Evolutionary conservation across 352 stramenopile genomes (phyloP).

Genomic region (Phytophthora meadii): DNA sequence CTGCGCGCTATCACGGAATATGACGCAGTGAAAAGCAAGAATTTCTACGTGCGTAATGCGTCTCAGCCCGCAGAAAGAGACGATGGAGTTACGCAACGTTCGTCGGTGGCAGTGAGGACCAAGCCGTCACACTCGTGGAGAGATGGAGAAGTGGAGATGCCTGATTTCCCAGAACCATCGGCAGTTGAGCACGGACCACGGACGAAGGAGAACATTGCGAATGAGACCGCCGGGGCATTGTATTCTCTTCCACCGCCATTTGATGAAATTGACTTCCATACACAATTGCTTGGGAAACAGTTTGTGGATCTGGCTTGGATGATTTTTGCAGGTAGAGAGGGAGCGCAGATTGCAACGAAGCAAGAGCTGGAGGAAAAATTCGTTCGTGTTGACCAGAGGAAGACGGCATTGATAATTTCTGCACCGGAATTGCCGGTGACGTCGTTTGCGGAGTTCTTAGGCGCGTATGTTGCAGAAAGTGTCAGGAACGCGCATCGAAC

Average conservation of each 20-base stretch:
- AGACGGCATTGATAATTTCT: slow-evolving; percentile 39
- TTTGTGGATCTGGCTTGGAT: slow-evolving; percentile 71
- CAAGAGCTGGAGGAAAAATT: slow-evolving; percentile 48
- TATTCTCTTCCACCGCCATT: slow-evolving; percentile 33
- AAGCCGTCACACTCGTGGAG: slow-evolving; percentile 79
- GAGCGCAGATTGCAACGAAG: slow-evolving; percentile 36
- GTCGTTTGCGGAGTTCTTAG: slow-evolving; percentile 69
- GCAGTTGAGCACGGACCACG: neutral
- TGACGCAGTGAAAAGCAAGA: slow-evolving; percentile 44
- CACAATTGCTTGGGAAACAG: slow-evolving; percentile 58
- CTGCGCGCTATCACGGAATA: slow-evolving; percentile 64
- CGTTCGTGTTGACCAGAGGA: slow-evolving; percentile 58
- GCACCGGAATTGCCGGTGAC: slow-evolving; percentile 42
- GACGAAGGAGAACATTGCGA: slow-evolving; percentile 3
- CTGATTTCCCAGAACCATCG: slow-evolving; percentile 27
- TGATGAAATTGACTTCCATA: slow-evolving; percentile 73
- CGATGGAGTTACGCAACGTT: slow-evolving; percentile 3
- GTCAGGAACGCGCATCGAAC: slow-evolving; percentile 35
- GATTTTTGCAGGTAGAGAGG: slow-evolving; percentile 44
- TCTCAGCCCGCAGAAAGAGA: slow-evolving; percentile 8
- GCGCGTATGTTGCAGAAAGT: slow-evolving; percentile 55
- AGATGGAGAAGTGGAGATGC: slow-evolving; percentile 54
- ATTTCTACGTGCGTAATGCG: slow-evolving; percentile 71
- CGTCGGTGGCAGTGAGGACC: slow-evolving; percentile 35
- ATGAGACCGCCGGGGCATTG: slow-evolving; percentile 5